Percentiles rank a stretch among this genome's conserved stretches.
phyloP scores from a whole-genome alignment of 257 asterid genomes.

The Solanum appendiculatum region DNA sequence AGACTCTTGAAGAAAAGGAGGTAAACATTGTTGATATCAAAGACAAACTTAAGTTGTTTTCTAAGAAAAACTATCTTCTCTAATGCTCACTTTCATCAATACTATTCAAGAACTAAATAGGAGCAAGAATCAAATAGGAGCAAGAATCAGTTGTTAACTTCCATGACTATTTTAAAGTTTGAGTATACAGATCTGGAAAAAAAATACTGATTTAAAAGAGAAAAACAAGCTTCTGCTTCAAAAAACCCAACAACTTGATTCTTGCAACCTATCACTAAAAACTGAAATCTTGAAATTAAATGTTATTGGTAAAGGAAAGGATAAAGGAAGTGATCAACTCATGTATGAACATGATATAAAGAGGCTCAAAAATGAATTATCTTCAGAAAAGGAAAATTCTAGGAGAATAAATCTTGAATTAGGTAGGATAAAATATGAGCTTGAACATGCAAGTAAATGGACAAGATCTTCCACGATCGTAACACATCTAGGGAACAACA shows the following conservation, averaged over 20 bases:
- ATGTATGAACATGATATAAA: not conserved
- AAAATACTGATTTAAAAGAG: not conserved
- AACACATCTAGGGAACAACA: not conserved
- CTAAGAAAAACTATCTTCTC: not conserved
- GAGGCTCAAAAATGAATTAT: no score
- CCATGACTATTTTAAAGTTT: not conserved
- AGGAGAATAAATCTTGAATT: not conserved
- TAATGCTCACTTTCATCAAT: not conserved
- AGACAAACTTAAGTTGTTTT: no score
- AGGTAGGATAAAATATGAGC: not conserved
- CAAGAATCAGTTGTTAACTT: not conserved
- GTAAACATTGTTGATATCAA: not conserved
- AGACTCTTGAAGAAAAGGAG: not conserved
- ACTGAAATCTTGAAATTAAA: no score
- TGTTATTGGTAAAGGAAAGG: not conserved
- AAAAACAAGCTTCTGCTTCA: not conserved
- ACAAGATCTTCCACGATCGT: not conserved
- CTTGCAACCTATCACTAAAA: not conserved
- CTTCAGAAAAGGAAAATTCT: not conserved
- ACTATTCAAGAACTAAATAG: not conserved
- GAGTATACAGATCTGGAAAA: not conserved
- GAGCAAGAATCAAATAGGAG: not conserved
- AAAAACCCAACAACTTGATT: not conserved
- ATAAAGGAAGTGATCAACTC: not conserved
- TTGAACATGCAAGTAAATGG: not conserved